Base-by-base conservation (phyloP, 2,329 filamentous ascomycete species). In the Thelonectria olida region DNA sequence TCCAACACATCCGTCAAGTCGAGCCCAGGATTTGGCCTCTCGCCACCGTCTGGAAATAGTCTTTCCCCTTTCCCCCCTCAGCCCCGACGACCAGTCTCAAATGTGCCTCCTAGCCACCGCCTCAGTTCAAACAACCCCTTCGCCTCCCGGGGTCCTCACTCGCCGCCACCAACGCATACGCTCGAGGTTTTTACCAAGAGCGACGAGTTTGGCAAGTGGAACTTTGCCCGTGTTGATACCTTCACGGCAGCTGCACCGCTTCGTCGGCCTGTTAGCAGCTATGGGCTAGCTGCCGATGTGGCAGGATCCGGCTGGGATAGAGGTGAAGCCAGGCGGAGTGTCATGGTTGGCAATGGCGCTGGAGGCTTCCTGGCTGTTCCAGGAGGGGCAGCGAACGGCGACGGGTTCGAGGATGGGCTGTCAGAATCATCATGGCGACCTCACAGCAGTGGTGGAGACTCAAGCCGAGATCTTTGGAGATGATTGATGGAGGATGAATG, bases 51-150 rank as follows among this genome's bases (percentile, higher is more conserved):
- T 7, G 60, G 61, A 31, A 61, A 67, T 41, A 50, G 34, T 36
- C 38, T 55, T 28, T 66, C 73, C 7, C 67, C 71, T 31, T 63
- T 71, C 15, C 50, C 68, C 28, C 48, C 70, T 34, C 65, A 73
- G 8, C 51, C 66, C 13, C 74, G 73, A 15, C 70, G 74, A 4
- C 72, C 70, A 1, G 65, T 72, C n/a, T 73, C 73, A 15, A 76
- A 71, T 45, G 66, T 65, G 49, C 71, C 65, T 19, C 62, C 63
- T 17, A 70, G 65, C 51, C 74, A 77, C 48, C 83, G 85, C 7
- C 85, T 88, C 75, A 87, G 85, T 72, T 87, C 85, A 63, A 88
- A 88, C 73, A 88, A 88, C 67, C 85, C 85, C 2, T 87, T 86
- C 64, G 84, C 82, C 2, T 72, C 80, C 1, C 70, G 73, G 22